phyloP scores from a whole-genome alignment of 2,329 filamentous ascomycete genomes.

The Triangularia setosa region DNA sequence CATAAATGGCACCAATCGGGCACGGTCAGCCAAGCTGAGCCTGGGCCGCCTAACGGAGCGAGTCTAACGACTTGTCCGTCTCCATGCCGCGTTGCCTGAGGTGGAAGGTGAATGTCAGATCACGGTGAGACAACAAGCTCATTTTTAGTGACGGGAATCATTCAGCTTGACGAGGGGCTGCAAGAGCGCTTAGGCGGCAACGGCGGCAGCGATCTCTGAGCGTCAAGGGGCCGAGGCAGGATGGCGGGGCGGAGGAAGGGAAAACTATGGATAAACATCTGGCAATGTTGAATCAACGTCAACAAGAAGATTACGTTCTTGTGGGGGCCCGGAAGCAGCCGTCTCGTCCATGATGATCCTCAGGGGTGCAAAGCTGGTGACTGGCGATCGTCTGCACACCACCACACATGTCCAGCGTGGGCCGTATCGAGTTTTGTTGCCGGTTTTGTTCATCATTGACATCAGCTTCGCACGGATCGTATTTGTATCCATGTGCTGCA shows the following conservation, averaged over 20 bases:
- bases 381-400: neutral
- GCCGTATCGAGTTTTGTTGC: neutral
- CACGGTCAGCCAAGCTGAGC: slow-evolving; percentile 1
- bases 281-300: too few relatives aligned
- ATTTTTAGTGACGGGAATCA: neutral
- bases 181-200: neutral
- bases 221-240: neutral
- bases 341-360: neutral
- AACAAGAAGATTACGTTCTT: neutral
- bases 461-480: too few relatives aligned
- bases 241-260: too few relatives aligned
- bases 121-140: slow-evolving; percentile 2
- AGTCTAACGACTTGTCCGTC: neutral
- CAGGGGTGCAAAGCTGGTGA: neutral
- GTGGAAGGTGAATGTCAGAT: neutral
- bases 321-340: neutral
- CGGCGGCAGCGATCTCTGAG: neutral
- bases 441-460: too few relatives aligned
- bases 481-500: neutral
- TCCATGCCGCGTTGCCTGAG: neutral
- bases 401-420: neutral
- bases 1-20: neutral
- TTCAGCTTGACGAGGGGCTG: neutral
- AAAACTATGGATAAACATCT: too few relatives aligned
- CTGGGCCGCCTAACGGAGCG: neutral